Evolutionary conservation across 108 stramenopile species (phyloP).

Genomic region (Mediolabrus comicus): DNA sequence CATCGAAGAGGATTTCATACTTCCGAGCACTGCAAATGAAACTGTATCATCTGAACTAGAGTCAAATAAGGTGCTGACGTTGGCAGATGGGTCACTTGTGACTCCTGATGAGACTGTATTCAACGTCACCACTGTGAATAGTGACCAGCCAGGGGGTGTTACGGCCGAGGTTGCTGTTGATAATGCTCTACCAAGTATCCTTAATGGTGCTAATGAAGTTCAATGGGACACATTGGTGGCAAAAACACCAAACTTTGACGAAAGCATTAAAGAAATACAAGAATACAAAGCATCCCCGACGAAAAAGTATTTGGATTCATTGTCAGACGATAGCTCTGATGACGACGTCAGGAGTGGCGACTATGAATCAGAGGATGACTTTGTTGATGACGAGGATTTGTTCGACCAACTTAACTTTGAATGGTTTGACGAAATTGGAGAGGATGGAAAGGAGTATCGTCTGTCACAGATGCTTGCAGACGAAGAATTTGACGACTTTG

Average conservation of each 20-base stretch:
- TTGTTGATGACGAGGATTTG: conserved; percentile 19
- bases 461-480: conserved; percentile 59
- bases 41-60: background rate
- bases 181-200: background rate
- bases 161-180: background rate
- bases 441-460: conserved; percentile 58
- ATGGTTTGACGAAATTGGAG: conserved; percentile 63
- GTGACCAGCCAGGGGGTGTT: background rate
- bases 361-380: background rate
- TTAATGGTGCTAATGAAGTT: conserved; percentile 10
- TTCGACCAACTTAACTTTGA: conserved; percentile 19
- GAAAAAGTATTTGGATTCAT: background rate
- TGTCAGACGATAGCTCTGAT: background rate
- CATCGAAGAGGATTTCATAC: background rate
- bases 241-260: conserved; percentile 27
- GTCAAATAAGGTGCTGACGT: conserved; percentile 16
- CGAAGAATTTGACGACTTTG: conserved; percentile 50
- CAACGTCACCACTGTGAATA: background rate
- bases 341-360: background rate
- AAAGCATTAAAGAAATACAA: conserved; percentile 18
- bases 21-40: background rate
- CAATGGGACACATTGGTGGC: conserved; percentile 14
- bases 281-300: conserved; percentile 8
- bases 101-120: conserved; percentile 4
- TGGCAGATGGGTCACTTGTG: conserved; percentile 17